Conservation (phyloP, 1,284 basidiomycete species). For the Golubevia sp. region DNA sequence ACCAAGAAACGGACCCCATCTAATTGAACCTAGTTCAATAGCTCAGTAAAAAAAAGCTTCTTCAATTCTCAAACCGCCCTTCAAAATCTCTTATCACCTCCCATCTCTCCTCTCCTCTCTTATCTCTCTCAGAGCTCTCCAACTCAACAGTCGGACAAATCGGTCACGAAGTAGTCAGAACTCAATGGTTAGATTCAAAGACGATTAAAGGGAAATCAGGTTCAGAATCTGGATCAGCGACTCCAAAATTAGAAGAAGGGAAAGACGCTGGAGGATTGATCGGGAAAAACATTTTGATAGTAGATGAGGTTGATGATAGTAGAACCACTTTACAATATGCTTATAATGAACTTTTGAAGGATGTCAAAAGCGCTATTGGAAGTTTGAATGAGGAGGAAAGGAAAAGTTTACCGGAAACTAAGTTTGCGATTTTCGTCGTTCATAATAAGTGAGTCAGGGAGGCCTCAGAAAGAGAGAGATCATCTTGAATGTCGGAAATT, state of each 20-base stretch:
- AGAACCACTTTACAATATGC: slow-evolving; percentile 59
- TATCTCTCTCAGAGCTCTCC: slow-evolving; percentile 13
- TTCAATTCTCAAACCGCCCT: no score
- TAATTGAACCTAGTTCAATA: no score
- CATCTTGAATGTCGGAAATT: no score
- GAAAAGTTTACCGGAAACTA: slow-evolving; percentile 40
- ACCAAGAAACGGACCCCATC: no score
- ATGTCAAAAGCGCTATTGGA: slow-evolving; percentile 43
- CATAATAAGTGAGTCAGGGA: slow-evolving; percentile 60
- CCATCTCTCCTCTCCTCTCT: no score
- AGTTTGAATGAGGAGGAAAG: slow-evolving; percentile 41
- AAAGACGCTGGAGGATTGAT: slow-evolving; percentile 51
- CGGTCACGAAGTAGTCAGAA: slow-evolving; percentile 55
- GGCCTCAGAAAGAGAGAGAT: no score
- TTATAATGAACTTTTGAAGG: slow-evolving; percentile 56
- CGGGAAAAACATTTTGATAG: slow-evolving; percentile 59
- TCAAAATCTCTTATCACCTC: no score
- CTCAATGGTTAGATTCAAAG: slow-evolving; percentile 58
- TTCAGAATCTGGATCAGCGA: no score
- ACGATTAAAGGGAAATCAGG: slow-evolving; percentile 3
- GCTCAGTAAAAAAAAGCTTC: no score
- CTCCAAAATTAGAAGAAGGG: slow-evolving; percentile 32
- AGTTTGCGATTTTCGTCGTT: slow-evolving; percentile 59
- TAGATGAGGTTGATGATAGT: slow-evolving; percentile 60
- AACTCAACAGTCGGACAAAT: slow-evolving; percentile 42